Base-by-base conservation (phyloP, 2,329 filamentous ascomycete genomes). In the Hymenoscyphus occultus region DNA sequence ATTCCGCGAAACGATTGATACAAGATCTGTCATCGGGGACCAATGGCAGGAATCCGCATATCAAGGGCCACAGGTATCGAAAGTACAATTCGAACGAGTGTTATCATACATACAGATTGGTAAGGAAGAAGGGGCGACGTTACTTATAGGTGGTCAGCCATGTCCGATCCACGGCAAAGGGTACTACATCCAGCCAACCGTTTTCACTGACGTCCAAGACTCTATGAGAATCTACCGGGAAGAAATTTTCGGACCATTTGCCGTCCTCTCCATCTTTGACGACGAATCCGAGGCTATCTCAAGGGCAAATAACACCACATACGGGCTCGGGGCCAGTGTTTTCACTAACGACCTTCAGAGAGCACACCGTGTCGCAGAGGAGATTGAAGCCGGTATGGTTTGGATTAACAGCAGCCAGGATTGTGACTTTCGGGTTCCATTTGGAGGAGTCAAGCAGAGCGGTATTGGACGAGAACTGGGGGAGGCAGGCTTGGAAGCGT, bases 161-260 rank as follows among this genome's bases (percentile, higher is more conserved):
- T 28, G 28, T 28, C 28, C 28, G 28, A 28, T 28, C 28, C 28
- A 28, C 28, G 28, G 28, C 28, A 28, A 28, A 28, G 28, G 28
- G 28, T 28, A 28, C 28, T 28, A 28, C 28, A 28, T 28, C 28
- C 28, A 28, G 28, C 28, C 28, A 28, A 28, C 28, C 28, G 28
- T 28, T 28, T 28, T 28, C 28, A 28, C 28, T 28, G 28, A 28
- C 28, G 28, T 28, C 28, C 28, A 28, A 28, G 28, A 28, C 28
- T 28, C 28, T 2, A 28, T 28, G 28, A 28, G 28, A 28, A 28
- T 98, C 71, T 89, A 91, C 4, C 81, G 81, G 1, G 94, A 98
- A 78, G 95, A 99, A 82, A 99, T 94, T 0, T 99, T 99, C 76
- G 95, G 95, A 0, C 95, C 95, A 2, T 90, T 98, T 0, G 94